Base-by-base conservation (phyloP, 495 filamentous ascomycete species). In the Terfezia boudieri region DNA sequence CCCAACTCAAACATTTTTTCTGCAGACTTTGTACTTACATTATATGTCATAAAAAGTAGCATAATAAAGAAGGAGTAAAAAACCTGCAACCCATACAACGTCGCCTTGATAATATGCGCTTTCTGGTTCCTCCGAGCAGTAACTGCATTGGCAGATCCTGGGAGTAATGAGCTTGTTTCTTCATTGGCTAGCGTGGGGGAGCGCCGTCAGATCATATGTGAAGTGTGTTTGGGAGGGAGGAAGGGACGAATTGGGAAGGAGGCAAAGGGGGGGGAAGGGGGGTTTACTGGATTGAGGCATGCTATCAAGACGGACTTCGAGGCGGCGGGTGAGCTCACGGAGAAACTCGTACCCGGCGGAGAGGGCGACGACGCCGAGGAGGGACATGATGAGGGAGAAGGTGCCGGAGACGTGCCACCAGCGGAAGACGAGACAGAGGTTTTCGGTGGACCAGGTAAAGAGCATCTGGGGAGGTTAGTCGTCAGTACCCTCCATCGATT, bases 41-140 rank as follows among this genome's bases (percentile, higher is more conserved):
- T 99, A 67, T 99, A 99, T 2, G 92, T 99, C 90, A 99, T 99
- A 70, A 99, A 99, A 20, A 99, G 71, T 58, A 99, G 96, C 90
- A 99, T 99, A 61, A 99, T 92, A 70, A 99, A 96, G 62, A 99
- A 95, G 51, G 86, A 89, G 70, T 99, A 99, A 64, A 95, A 99
- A 54, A 88, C 89, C 74, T 99, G 90, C 37, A 86, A 70, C 23
- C 80, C 90, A 70, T 99, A 99, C 58, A 99, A 71, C 17, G 76
- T 67, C 36, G 84, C 81, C 72, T 93, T 84, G 60, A 83, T 70
- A 55, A 86, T 61, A 67, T 81, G 86, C n/a, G 77, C 80, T 67
- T 61, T 71, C 70, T 54, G 71, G 58, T 37, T 66, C 67, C 59
- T 67, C 35, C 22, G 32, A 1, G 22, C n/a, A 1, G 36, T 9